A percentile compares a stretch with the other conserved stretches of the same genome.
phyloP scores from a whole-genome alignment of 148 eudicot genomes.

The Diospyros kaki region DNA sequence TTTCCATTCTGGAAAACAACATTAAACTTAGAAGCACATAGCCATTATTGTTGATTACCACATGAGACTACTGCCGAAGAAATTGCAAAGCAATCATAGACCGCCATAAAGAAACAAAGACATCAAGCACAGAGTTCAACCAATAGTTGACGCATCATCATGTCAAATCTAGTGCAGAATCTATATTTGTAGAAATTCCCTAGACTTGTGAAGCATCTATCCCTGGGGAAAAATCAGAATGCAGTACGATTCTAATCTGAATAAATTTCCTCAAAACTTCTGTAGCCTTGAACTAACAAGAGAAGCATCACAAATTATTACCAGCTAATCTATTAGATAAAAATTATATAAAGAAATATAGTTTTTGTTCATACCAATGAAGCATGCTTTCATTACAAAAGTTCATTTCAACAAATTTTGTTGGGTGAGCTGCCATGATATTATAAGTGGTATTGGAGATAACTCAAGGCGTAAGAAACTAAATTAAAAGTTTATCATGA shows the following conservation, averaged over 20 bases:
- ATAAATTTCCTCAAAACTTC: too few relatives aligned
- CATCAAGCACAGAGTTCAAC: conserved; percentile 3
- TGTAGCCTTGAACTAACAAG: background rate
- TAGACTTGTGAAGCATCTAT: background rate
- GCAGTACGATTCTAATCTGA: too few relatives aligned
- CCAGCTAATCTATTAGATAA: background rate
- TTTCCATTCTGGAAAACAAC: conserved; percentile 65
- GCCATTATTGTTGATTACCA: background rate
- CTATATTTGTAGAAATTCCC: background rate
- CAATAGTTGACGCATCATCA: background rate
- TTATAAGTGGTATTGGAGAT: too few relatives aligned
- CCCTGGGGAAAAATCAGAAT: background rate
- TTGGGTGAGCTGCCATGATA: too few relatives aligned
- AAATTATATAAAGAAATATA: background rate
- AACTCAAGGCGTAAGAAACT: too few relatives aligned
- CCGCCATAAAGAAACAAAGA: background rate
- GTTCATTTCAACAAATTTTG: too few relatives aligned
- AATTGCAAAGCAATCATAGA: background rate
- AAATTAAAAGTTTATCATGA: too few relatives aligned
- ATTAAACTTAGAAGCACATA: background rate
- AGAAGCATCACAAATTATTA: background rate
- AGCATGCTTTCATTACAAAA: too few relatives aligned
- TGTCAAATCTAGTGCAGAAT: background rate
- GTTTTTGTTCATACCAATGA: background rate
- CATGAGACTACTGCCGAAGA: background rate